Evolutionary conservation across 169 alveolate species (phyloP).

Genomic region (Fabrea salina): DNA sequence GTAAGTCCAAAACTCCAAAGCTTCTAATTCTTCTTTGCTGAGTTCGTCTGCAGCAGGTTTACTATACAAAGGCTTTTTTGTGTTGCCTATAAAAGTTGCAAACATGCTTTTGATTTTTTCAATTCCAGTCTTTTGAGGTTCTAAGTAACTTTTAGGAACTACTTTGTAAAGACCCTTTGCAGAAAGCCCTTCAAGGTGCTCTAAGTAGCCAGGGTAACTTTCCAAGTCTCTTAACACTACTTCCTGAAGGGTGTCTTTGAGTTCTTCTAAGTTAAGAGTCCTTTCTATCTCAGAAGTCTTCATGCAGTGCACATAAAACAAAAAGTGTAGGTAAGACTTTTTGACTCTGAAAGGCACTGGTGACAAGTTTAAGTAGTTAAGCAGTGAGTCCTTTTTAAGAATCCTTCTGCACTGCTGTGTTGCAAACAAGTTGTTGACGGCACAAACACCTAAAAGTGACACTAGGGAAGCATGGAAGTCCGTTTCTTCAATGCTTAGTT

Average conservation of each 20-base stretch:
- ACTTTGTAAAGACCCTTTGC: not conserved
- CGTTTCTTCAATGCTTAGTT: not conserved
- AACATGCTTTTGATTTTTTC: not conserved
- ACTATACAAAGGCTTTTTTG: not conserved
- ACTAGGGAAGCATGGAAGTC: not conserved
- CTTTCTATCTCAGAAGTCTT: not conserved
- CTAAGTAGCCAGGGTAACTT: not conserved
- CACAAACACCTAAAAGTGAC: not conserved
- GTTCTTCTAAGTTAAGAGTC: not conserved
- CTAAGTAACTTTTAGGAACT: not conserved
- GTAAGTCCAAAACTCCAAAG: constrained; percentile 19
- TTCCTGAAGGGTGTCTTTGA: not conserved
- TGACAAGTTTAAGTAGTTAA: not conserved
- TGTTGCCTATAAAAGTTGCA: not conserved
- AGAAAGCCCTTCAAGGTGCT: not conserved
- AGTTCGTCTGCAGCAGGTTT: not conserved
- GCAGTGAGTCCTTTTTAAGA: not conserved
- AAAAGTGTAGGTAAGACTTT: not conserved
- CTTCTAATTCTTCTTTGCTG: constrained; percentile 24
- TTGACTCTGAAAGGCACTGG: not conserved
- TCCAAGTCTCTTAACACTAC: not conserved
- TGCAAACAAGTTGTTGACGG: not conserved
- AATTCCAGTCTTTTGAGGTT: not conserved
- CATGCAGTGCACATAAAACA: constrained; percentile 18
- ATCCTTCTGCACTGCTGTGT: constrained; percentile 19